A percentile compares a stretch with the other conserved stretches of the same genome.
Conservation (phyloP, 495 filamentous ascomycete species). For the Penicillium cosmopolitanum region DNA sequence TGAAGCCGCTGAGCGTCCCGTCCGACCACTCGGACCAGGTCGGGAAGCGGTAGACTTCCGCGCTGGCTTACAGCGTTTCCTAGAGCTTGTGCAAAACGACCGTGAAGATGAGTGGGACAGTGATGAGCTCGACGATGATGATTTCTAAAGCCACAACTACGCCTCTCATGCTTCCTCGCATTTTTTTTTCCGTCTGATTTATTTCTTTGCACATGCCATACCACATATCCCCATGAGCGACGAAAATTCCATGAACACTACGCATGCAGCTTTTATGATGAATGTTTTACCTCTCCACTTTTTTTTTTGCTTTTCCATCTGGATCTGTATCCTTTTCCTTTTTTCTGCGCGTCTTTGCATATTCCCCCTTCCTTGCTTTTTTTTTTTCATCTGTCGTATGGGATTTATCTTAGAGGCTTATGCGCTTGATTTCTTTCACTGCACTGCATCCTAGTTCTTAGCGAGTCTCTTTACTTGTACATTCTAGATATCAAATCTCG, state of each 20-base stretch:
- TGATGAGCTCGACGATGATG: constrained; percentile 58
- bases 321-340: background rate
- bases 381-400: background rate
- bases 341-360: background rate
- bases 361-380: background rate
- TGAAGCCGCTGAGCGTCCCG: constrained; percentile 9
- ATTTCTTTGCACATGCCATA: background rate
- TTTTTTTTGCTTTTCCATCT: background rate
- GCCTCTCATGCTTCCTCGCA: background rate
- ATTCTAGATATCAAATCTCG: background rate
- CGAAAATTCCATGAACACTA: constrained; percentile 6
- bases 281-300: background rate
- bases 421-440: background rate
- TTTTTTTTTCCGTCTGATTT: background rate
- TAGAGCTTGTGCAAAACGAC: constrained; percentile 58
- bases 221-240: constrained; percentile 10
- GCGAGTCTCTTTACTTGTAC: background rate
- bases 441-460: background rate
- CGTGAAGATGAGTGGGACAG: constrained; percentile 68
- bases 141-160: constrained; percentile 25
- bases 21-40: background rate
- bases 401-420: background rate
- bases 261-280: background rate
- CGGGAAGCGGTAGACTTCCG: constrained; percentile 16
- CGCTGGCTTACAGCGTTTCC: constrained; percentile 54